Percentiles rank a stretch among this genome's conserved stretches.
Conservation (phyloP, 768 basidiomycete species). For the Mycena belliarum region DNA sequence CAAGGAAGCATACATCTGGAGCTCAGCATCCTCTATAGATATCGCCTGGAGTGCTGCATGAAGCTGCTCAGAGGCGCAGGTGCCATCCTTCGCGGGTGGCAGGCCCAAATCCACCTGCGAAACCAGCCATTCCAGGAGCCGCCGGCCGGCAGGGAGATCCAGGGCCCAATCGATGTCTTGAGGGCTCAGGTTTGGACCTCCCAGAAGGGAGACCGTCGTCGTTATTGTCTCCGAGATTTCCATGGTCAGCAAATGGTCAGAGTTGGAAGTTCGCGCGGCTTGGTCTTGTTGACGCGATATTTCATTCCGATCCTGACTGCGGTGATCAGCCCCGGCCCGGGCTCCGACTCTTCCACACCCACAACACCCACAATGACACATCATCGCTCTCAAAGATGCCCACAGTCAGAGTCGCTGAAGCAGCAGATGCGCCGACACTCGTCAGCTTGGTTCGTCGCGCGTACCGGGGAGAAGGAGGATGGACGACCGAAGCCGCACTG, state of each 20-base stretch:
- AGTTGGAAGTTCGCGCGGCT: too few species aligned
- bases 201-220: conserved; percentile 28
- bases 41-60: conserved; percentile 29
- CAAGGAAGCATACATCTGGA: conserved; percentile 25
- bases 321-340: too few species aligned
- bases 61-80: not conserved
- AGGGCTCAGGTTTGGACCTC: conserved; percentile 29
- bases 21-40: conserved; percentile 33
- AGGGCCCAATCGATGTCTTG: conserved; percentile 36
- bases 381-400: too few species aligned
- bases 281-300: too few species aligned
- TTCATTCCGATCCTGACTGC: too few species aligned
- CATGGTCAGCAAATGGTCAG: too few species aligned
- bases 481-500: conserved; percentile 8
- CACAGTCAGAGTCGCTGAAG: conserved; percentile 1
- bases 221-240: conserved; percentile 8
- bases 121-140: conserved; percentile 35
- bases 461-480: conserved; percentile 6
- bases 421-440: conserved; percentile 1
- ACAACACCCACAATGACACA: too few species aligned
- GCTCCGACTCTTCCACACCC: too few species aligned
- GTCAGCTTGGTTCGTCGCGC: conserved; percentile 4
- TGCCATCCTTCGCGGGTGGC: conserved; percentile 8
- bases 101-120: conserved; percentile 26
- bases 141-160: conserved; percentile 33